phyloP scores from a whole-genome alignment of 164 flowering plant genomes.

The Sedum album region DNA sequence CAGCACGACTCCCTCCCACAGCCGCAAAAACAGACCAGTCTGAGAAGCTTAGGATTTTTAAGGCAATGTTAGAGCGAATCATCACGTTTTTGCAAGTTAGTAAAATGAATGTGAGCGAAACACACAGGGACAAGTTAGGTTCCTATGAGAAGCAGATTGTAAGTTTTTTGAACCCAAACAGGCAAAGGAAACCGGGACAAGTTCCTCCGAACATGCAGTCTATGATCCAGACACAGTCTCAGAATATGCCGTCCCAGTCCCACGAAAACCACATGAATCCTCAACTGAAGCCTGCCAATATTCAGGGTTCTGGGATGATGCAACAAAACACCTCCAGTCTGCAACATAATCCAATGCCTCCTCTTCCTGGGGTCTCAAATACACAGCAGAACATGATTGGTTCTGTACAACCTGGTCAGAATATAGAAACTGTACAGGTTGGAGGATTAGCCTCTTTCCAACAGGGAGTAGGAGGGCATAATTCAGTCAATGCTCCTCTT shows the following conservation, averaged over 20 bases:
- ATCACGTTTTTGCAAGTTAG: slow-evolving; percentile 39
- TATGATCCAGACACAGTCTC: slow-evolving; percentile 51
- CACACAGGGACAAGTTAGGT: slow-evolving; percentile 53
- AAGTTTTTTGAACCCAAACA: slow-evolving; percentile 32
- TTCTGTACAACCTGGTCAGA: slow-evolving; percentile 47
- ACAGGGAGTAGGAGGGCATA: slow-evolving; percentile 46
- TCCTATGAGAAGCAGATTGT: slow-evolving; percentile 71
- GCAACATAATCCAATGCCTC: slow-evolving; percentile 45
- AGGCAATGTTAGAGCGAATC: slow-evolving; percentile 51
- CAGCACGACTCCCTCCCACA: slow-evolving; percentile 71
- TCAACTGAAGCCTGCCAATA: slow-evolving; percentile 51
- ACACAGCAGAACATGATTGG: slow-evolving; percentile 49
- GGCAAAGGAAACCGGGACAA: slow-evolving; percentile 47
- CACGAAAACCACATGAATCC: slow-evolving; percentile 69
- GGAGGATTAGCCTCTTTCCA: slow-evolving; percentile 43
- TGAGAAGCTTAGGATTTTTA: slow-evolving; percentile 46
- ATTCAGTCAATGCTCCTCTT: slow-evolving; percentile 39
- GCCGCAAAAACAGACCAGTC: slow-evolving; percentile 47
- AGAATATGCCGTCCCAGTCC: slow-evolving; percentile 43
- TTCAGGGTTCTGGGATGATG: slow-evolving; percentile 36
- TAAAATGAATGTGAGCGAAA: slow-evolving; percentile 29
- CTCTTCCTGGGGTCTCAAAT: slow-evolving; percentile 35
- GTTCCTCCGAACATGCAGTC: slow-evolving; percentile 34
- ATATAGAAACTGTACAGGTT: slow-evolving; percentile 63
- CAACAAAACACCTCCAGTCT: slow-evolving; percentile 37